A percentile compares a stretch with the other conserved stretches of the same genome.
Evolutionary conservation across 1,284 basidiomycete genomes (phyloP).

Genomic region (Polyporus tsugae): DNA sequence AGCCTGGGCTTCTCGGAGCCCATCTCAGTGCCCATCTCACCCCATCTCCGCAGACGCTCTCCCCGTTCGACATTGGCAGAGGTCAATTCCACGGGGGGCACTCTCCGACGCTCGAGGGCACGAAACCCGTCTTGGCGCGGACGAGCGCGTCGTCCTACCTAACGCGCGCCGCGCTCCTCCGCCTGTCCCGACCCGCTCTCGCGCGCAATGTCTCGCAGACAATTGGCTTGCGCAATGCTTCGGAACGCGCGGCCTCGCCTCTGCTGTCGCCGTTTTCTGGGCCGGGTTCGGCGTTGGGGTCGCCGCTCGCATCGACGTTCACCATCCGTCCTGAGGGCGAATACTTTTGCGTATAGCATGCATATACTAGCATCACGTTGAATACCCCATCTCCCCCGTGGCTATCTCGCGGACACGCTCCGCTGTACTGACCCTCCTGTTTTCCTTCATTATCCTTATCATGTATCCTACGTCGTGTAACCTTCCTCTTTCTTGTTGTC

Average conservation of each 20-base stretch:
- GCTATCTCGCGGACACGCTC: not conserved
- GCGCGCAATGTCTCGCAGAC: constrained; percentile 20
- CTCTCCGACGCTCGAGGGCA: not conserved
- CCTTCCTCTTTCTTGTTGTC: not conserved
- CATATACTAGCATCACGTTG: no score
- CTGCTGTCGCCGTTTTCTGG: constrained; percentile 7
- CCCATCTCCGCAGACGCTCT: constrained; percentile 19
- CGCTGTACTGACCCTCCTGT: not conserved
- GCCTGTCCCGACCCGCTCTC: constrained; percentile 15
- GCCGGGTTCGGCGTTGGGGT: not conserved
- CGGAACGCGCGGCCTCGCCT: constrained; percentile 2
- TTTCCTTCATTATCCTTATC: not conserved
- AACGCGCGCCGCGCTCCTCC: constrained; percentile 20
- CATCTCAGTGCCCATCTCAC: not conserved
- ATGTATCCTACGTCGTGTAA: not conserved
- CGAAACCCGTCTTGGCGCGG: constrained; percentile 7
- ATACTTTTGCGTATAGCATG: constrained; percentile 10
- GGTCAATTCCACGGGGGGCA: not conserved
- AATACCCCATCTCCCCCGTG: not conserved
- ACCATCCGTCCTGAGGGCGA: constrained; percentile 9
- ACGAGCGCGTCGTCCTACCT: constrained; percentile 23
- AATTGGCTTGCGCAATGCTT: not conserved
- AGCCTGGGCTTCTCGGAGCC: constrained; percentile 11
- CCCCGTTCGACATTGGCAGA: constrained; percentile 19
- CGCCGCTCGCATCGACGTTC: constrained; percentile 16